Percentiles rank a stretch among this genome's conserved stretches.
These are phyloP conservation scores for Backusella australiensis DNA, from an alignment of 192 early-diverging fungal species.

Conservation along the genomic window DNA sequence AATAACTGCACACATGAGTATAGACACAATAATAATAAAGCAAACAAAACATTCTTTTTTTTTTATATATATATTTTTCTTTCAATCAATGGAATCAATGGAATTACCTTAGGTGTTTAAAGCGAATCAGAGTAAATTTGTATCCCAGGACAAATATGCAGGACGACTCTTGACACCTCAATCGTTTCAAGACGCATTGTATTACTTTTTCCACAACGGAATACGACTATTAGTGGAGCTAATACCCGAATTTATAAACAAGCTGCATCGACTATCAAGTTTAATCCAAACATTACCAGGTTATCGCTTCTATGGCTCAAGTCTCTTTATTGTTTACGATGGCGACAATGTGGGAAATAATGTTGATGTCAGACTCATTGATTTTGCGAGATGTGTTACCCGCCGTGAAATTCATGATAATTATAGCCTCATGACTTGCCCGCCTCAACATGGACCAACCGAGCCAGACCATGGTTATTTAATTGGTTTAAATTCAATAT, in stretches of 20 bases:
- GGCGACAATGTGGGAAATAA: slow-evolving; percentile 44
- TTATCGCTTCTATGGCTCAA: slow-evolving; percentile 89
- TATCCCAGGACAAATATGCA: slow-evolving; percentile 82
- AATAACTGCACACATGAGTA: neutral
- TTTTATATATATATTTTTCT: neutral
- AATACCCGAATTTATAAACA: slow-evolving; percentile 76
- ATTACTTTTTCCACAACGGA: slow-evolving; percentile 86
- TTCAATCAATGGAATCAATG: neutral
- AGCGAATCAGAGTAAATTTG: neutral
- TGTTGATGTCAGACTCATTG: slow-evolving; percentile 89
- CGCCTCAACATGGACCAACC: slow-evolving; percentile 36
- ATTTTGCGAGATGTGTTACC: slow-evolving; percentile 88
- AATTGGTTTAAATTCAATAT: slow-evolving; percentile 68
- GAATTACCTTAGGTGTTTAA: neutral
- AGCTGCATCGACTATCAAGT: slow-evolving; percentile 68
- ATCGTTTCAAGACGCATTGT: slow-evolving; percentile 75
- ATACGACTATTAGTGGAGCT: slow-evolving; percentile 61
- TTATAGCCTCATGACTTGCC: slow-evolving; percentile 33
- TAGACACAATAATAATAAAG: neutral
- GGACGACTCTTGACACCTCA: slow-evolving; percentile 81
- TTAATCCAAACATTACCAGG: slow-evolving; percentile 71
- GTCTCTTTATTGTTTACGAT: slow-evolving; percentile 92
- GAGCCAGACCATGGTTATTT: slow-evolving; percentile 80
- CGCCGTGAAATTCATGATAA: slow-evolving; percentile 37
- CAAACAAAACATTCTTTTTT: neutral